phyloP scores from a whole-genome alignment of 2,329 filamentous ascomycete species.

The Drechslerella stenobrocha region DNA sequence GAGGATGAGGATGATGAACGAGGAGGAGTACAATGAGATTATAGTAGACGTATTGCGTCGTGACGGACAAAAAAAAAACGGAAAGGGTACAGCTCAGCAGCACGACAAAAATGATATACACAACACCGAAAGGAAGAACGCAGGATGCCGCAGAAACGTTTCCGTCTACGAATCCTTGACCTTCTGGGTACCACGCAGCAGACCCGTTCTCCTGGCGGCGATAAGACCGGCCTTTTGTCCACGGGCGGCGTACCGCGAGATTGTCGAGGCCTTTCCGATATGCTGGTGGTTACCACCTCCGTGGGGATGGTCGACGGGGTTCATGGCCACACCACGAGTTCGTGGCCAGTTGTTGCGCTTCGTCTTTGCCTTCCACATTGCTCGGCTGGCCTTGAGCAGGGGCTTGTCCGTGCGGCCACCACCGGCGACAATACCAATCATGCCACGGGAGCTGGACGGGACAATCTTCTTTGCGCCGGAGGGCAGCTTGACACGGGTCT shows the following conservation, averaged over 20 bases:
- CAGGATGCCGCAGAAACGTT: slow-evolving; percentile 8
- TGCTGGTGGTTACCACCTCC: slow-evolving; percentile 99
- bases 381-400: slow-evolving; percentile 97
- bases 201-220: slow-evolving; percentile 96
- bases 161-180: slow-evolving; percentile 76
- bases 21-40: too few species aligned
- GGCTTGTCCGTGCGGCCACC: slow-evolving; percentile 99
- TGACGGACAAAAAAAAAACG: too few species aligned
- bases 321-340: slow-evolving; percentile 99
- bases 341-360: slow-evolving; percentile 99
- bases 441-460: slow-evolving; percentile 86
- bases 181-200: slow-evolving; percentile 99
- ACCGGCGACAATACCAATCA: slow-evolving; percentile 99
- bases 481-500: slow-evolving; percentile 95
- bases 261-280: slow-evolving; percentile 99
- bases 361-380: slow-evolving; percentile 99
- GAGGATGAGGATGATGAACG: too few species aligned
- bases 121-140: slow-evolving; percentile 29
- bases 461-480: slow-evolving; percentile 99
- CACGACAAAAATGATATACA: slow-evolving; percentile 24
- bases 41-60: too few species aligned
- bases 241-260: slow-evolving; percentile 94
- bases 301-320: slow-evolving; percentile 98
- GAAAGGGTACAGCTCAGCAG: slow-evolving; percentile 3
- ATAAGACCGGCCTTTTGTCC: slow-evolving; percentile 99